These are phyloP conservation scores for Kodamaea kakaduensis DNA, from an alignment of 805 yeast species.

Conservation along the genomic window DNA sequence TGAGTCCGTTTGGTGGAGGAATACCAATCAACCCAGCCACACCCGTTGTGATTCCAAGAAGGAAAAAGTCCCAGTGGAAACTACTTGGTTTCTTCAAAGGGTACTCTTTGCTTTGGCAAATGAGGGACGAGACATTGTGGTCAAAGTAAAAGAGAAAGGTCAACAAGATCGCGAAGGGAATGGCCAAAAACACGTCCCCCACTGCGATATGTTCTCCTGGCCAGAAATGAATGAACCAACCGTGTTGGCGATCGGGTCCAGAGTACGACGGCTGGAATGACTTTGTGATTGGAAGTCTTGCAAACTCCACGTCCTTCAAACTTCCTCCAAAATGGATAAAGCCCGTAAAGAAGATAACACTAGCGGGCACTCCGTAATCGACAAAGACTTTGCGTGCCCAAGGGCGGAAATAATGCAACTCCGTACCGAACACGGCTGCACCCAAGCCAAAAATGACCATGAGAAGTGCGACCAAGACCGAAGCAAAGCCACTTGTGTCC, in stretches of 20 bases:
- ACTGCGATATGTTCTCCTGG: slow-evolving; percentile 50
- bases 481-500: slow-evolving; percentile 59
- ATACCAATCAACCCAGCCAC: slow-evolving; percentile 82
- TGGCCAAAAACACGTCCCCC: slow-evolving; percentile 77
- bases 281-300: slow-evolving; percentile 61
- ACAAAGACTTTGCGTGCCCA: slow-evolving; percentile 63
- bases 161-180: slow-evolving; percentile 86
- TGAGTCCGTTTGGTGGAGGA: slow-evolving; percentile 95
- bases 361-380: slow-evolving; percentile 82
- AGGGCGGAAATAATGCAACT: slow-evolving; percentile 59
- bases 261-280: slow-evolving; percentile 69
- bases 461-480: slow-evolving; percentile 67
- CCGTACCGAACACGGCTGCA: slow-evolving; percentile 51
- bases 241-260: slow-evolving; percentile 41
- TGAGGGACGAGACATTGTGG: slow-evolving; percentile 89
- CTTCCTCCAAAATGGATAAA: slow-evolving; percentile 89
- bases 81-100: slow-evolving; percentile 83
- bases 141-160: slow-evolving; percentile 89
- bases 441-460: slow-evolving; percentile 77
- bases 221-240: slow-evolving; percentile 84
- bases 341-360: slow-evolving; percentile 88
- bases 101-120: slow-evolving; percentile 81
- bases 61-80: slow-evolving; percentile 87
- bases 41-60: slow-evolving; percentile 84
- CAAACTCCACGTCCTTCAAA: slow-evolving; percentile 52